phyloP scores from a whole-genome alignment of 306 rosid genomes.

The Geum urbanum region DNA sequence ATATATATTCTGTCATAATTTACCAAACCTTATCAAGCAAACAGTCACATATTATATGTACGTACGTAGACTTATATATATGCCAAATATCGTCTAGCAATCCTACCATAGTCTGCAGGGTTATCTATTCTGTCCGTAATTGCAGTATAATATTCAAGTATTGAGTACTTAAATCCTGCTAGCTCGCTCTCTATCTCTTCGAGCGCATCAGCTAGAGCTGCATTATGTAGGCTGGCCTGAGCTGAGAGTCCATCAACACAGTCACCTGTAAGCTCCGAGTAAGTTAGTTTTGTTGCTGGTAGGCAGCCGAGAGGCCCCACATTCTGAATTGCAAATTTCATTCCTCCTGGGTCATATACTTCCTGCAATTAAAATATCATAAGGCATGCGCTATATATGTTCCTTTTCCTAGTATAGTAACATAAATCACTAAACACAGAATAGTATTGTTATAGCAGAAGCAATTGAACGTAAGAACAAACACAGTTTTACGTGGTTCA shows the following conservation, averaged over 20 bases:
- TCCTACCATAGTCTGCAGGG: conserved; percentile 52
- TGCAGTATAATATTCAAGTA: conserved; percentile 1
- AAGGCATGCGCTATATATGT: too few species aligned
- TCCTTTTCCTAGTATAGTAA: too few species aligned
- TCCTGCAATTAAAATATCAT: neutral
- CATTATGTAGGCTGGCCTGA: conserved; percentile 29
- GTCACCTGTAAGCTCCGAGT: conserved; percentile 10
- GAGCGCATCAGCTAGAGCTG: conserved; percentile 28
- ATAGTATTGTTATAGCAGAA: too few species aligned
- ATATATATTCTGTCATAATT: too few species aligned
- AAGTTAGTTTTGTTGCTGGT: conserved; percentile 2
- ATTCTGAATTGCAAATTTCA: neutral
- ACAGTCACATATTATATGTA: too few species aligned
- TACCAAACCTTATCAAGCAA: too few species aligned
- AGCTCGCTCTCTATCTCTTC: conserved; percentile 25
- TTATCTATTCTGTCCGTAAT: conserved; percentile 6
- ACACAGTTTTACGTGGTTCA: too few species aligned
- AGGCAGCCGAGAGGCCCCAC: conserved; percentile 27
- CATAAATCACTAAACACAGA: too few species aligned
- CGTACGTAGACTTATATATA: too few species aligned
- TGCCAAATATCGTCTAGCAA: neutral
- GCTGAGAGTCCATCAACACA: conserved; percentile 22
- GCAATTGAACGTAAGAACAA: too few species aligned
- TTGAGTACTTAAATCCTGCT: conserved; percentile 45
- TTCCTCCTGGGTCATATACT: conserved; percentile 1